Evolutionary conservation across 495 filamentous ascomycete species (phyloP).

Genomic region (Xylaria intraflava): DNA sequence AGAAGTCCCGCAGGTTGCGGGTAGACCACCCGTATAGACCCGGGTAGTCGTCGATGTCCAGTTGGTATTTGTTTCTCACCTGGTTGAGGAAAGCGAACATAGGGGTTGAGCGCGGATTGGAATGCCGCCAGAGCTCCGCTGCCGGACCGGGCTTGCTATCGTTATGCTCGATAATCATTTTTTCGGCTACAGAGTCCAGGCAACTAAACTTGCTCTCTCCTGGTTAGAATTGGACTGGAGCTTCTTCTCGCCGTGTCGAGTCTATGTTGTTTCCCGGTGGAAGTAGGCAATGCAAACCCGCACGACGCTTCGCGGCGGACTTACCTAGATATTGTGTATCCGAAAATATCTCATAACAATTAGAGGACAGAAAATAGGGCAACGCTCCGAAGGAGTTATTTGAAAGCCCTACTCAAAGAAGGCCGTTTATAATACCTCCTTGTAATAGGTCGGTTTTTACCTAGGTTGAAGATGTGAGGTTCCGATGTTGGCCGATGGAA

Average conservation of each 20-base stretch:
- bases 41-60: slow-evolving; percentile 58
- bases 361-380: no score
- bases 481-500: background rate
- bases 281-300: no score
- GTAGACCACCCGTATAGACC: slow-evolving; percentile 80
- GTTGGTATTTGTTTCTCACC: slow-evolving; percentile 59
- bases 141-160: background rate
- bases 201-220: no score
- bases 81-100: slow-evolving; percentile 64
- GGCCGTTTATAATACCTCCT: no score
- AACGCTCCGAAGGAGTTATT: no score
- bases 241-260: background rate
- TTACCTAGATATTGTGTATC: no score
- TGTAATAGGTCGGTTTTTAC: no score
- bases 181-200: background rate
- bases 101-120: slow-evolving; percentile 56
- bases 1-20: slow-evolving; percentile 66
- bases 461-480: background rate
- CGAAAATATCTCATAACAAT: no score
- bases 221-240: no score
- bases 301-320: no score
- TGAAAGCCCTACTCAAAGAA: no score
- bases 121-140: slow-evolving; percentile 63
- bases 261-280: no score
- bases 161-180: background rate